Conservation (phyloP, 345 rosid species). For the Gossypium stocksii region DNA sequence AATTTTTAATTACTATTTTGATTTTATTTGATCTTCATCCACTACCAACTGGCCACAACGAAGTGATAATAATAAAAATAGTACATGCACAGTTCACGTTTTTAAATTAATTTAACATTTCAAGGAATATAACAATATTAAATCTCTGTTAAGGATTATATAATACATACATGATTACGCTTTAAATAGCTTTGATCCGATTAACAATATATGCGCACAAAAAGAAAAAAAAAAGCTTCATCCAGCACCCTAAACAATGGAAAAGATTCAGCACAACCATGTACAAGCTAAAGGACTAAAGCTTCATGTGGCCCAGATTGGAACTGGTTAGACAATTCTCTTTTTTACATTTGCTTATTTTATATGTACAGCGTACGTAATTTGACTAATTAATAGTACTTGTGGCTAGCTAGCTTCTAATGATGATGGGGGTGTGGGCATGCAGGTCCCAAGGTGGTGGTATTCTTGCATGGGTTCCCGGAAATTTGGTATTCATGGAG, state of each 20-base stretch:
- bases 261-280: constrained; percentile 7
- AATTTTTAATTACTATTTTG: too few species aligned
- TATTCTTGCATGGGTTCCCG: constrained; percentile 43
- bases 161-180: neutral
- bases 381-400: neutral
- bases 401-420: neutral
- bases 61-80: neutral
- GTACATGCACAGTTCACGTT: neutral
- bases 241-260: constrained; percentile 5
- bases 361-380: too few species aligned
- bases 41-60: neutral
- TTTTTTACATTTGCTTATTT: too few species aligned
- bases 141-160: neutral
- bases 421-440: neutral
- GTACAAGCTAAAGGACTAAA: neutral
- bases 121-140: neutral
- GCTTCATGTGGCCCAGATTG: constrained; percentile 13
- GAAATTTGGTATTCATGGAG: constrained; percentile 50
- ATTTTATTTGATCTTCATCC: too few species aligned
- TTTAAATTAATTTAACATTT: neutral
- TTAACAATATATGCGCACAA: too few species aligned
- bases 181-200: neutral
- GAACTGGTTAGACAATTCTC: neutral
- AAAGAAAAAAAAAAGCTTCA: neutral
- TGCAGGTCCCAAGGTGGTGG: constrained; percentile 25